Evolutionary conservation across 169 alveolate genomes (phyloP), one percentile per base, ranked within the genome.

Genomic region (Besnoitia besnoiti): DNA sequence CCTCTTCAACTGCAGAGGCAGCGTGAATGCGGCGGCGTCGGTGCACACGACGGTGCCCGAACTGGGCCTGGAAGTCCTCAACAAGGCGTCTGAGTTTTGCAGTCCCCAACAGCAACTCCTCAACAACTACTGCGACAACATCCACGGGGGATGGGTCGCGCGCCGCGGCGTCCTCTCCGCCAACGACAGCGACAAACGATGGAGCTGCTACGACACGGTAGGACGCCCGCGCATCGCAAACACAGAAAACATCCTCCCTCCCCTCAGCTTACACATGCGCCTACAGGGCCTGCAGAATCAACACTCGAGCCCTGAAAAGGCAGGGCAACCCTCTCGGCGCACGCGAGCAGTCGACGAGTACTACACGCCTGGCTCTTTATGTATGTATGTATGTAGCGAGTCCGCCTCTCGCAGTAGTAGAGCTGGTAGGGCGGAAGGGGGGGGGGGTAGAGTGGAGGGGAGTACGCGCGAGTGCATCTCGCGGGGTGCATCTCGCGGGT

Each of bases 181-280:
- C 30, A 30, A 27, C 44, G 85, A 7, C 27, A 47, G 47, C 5
- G 33, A 39, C 24, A 14, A 35, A 75, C 19, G 10, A 47, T 75
- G 85, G 85, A 14, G 85, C 12, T 75, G 85, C 85, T 75, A 24
- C 30, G 85, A 75, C 50, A 47, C 33, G 85, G 85, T 75, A 75
- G 27, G 85, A 49, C 76, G 12, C 10, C 33, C 10, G 19, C 19
- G 62, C 62, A 19, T 50, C 19, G 62, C 19, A 50, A 14, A 19
- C 62, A 50, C 30, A 10, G 19, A 50, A 50, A 50, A 50, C 62
- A 50, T 50, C 62, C 10, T 10, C 19, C 30, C 62, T 14, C 62
- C 62, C 62, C 30, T 19, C 10, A 19, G 19, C 19, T 50, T 50
- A 50, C 62, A 14, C 62, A 50, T 10, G 30, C 19, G 62, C 62